Evolutionary conservation across 2,329 filamentous ascomycete genomes (phyloP).

Genomic region (Pseudogymnoascus sp.): DNA sequence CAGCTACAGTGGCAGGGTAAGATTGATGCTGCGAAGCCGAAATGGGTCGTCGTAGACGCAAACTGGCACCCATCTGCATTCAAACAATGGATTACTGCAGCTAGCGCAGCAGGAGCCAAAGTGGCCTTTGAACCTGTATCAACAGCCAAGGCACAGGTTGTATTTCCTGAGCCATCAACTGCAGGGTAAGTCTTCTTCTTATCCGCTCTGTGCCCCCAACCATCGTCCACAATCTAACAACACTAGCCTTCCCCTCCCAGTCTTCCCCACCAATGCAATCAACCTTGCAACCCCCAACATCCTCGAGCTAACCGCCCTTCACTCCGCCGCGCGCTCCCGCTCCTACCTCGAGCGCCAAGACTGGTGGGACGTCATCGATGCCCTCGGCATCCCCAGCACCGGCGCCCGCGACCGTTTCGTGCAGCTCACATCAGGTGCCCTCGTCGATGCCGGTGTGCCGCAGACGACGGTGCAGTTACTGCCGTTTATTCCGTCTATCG

Average conservation of each 20-base stretch:
- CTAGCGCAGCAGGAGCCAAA: constrained; percentile 44
- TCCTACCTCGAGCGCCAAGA: constrained; percentile 56
- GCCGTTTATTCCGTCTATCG: constrained; percentile 75
- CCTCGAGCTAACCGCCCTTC: constrained; percentile 73
- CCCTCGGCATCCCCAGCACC: constrained; percentile 62
- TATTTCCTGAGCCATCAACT: constrained; percentile 43
- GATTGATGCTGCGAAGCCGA: constrained; percentile 49
- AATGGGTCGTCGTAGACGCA: constrained; percentile 75
- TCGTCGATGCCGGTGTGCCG: constrained; percentile 75
- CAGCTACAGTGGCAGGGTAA: constrained; percentile 51
- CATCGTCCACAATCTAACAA: neutral
- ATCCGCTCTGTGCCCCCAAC: neutral
- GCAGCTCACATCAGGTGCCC: constrained; percentile 51
- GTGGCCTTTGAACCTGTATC: constrained; percentile 88
- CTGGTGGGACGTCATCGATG: constrained; percentile 77
- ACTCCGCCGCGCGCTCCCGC: constrained; percentile 47
- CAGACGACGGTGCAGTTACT: constrained; percentile 77
- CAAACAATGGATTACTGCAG: constrained; percentile 57
- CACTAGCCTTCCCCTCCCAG: neutral
- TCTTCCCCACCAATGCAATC: constrained; percentile 56
- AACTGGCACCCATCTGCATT: constrained; percentile 71
- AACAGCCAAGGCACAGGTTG: constrained; percentile 61
- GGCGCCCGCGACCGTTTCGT: constrained; percentile 65
- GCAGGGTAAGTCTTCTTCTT: neutral
- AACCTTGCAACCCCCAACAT: constrained; percentile 76